A percentile compares a stretch with the other conserved stretches of the same genome.
Evolutionary conservation across 2,329 filamentous ascomycete genomes (phyloP).

Genomic region (Trichoderma afroharzianum): DNA sequence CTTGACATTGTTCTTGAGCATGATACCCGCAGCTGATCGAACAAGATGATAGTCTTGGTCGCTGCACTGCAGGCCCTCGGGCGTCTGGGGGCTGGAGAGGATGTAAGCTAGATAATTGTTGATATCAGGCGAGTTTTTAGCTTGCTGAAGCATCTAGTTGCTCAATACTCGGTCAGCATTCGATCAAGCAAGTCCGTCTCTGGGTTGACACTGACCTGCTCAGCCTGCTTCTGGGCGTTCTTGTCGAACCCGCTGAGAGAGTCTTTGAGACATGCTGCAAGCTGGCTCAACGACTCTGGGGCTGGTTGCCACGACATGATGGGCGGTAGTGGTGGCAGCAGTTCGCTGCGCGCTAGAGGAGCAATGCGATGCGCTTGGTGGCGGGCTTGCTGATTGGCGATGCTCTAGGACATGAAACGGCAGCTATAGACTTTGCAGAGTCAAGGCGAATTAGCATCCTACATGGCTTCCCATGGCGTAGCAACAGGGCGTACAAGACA

Average conservation of each 20-base stretch:
- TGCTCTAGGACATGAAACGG: conserved; percentile 12
- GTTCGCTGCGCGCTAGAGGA: conserved; percentile 21
- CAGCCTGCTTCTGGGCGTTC: conserved; percentile 80
- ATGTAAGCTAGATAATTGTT: conserved; percentile 96
- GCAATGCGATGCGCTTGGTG: conserved; percentile 16
- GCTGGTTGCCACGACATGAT: conserved; percentile 91
- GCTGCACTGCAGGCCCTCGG: conserved; percentile 57
- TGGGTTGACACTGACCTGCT: conserved; percentile 61
- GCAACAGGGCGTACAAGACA: conserved; percentile 10
- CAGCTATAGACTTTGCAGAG: background rate
- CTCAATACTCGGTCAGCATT: conserved; percentile 15
- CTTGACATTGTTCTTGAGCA: conserved; percentile 92
- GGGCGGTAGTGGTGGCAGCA: conserved; percentile 23
- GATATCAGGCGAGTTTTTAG: conserved; percentile 84
- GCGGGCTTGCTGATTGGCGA: background rate
- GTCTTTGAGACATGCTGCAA: conserved; percentile 85
- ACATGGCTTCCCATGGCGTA: background rate
- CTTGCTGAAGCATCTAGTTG: conserved; percentile 83
- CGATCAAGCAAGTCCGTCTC: background rate
- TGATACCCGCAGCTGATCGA: conserved; percentile 82
- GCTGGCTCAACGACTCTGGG: conserved; percentile 81
- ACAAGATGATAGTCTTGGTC: conserved; percentile 67
- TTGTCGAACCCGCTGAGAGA: conserved; percentile 83
- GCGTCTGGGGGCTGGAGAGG: conserved; percentile 66
- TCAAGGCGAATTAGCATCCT: background rate